Evolutionary conservation across 441 rosid genomes (phyloP).

Genomic region (Hura crepitans): DNA sequence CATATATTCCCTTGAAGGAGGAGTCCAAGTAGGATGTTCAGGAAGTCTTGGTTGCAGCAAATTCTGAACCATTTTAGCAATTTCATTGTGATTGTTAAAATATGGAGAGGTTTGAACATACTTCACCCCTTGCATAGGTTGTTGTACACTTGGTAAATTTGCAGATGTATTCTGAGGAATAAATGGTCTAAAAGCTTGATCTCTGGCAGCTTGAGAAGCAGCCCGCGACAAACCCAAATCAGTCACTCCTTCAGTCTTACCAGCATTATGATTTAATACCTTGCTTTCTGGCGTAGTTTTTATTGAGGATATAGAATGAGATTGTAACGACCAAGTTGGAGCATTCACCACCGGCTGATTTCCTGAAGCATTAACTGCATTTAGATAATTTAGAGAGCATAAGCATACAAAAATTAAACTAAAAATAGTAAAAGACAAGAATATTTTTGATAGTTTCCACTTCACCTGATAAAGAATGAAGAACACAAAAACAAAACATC

Average conservation of each 20-base stretch:
- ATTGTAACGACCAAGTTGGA: conserved; percentile 64
- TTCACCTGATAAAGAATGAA: background rate
- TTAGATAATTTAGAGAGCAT: conserved; percentile 11
- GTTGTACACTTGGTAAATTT: conserved; percentile 47
- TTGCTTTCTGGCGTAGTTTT: conserved; percentile 49
- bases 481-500: background rate
- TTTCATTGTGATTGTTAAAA: conserved; percentile 55
- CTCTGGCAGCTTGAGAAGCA: conserved; percentile 47
- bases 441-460: background rate
- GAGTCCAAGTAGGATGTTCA: conserved; percentile 76
- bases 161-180: conserved; percentile 48
- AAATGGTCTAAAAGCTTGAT: conserved; percentile 60
- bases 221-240: conserved; percentile 29
- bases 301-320: conserved; percentile 47
- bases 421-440: background rate
- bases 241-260: conserved; percentile 45
- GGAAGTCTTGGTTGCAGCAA: conserved; percentile 62
- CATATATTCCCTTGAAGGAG: conserved; percentile 96
- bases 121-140: conserved; percentile 52
- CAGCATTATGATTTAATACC: conserved; percentile 41
- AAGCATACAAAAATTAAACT: conserved; percentile 1
- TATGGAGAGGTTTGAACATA: conserved; percentile 44
- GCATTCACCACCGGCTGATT: conserved; percentile 48
- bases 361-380: conserved; percentile 60
- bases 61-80: conserved; percentile 68